phyloP scores from a whole-genome alignment of 805 yeast genomes.

The Schwanniomyces vanrijiae region DNA sequence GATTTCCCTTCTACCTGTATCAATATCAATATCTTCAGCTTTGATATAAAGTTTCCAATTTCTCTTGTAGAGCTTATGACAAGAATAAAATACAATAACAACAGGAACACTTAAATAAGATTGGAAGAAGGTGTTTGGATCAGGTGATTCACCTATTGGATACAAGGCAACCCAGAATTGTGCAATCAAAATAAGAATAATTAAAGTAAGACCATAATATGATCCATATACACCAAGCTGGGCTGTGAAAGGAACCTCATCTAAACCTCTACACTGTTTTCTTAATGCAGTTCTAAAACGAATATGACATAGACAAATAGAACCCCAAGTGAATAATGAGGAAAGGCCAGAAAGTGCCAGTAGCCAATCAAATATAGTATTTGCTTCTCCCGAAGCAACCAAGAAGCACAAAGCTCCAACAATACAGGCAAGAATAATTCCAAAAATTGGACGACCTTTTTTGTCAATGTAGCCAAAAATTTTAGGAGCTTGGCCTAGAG shows the following conservation, averaged over 20 bases:
- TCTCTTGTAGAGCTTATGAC: constrained; percentile 37
- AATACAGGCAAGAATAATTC: constrained; percentile 29
- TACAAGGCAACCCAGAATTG: constrained; percentile 68
- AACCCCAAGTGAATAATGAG: constrained; percentile 41
- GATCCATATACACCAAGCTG: constrained; percentile 46
- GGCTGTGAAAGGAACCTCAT: constrained; percentile 37
- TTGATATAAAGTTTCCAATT: constrained; percentile 29
- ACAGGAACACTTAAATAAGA: constrained; percentile 35
- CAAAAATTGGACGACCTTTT: constrained; percentile 42
- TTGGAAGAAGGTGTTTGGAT: constrained; percentile 33
- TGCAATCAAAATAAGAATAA: constrained; percentile 46
- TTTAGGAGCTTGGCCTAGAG: constrained; percentile 66
- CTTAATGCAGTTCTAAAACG: constrained; percentile 41
- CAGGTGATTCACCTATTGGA: constrained; percentile 34
- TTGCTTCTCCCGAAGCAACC: constrained; percentile 41
- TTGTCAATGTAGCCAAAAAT: constrained; percentile 39
- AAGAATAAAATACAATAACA: constrained; percentile 30
- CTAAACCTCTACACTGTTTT: constrained; percentile 32
- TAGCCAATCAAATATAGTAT: constrained; percentile 43
- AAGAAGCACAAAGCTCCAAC: constrained; percentile 56
- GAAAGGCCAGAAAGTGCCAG: constrained; percentile 41
- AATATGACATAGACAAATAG: constrained; percentile 39
- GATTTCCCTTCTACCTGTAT: constrained; percentile 41
- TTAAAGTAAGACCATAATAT: constrained; percentile 48
- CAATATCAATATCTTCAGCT: constrained; percentile 38